These are phyloP conservation scores for Dionaea muscipula DNA, from an alignment of 179 eudicot species.

Conservation along the genomic window DNA sequence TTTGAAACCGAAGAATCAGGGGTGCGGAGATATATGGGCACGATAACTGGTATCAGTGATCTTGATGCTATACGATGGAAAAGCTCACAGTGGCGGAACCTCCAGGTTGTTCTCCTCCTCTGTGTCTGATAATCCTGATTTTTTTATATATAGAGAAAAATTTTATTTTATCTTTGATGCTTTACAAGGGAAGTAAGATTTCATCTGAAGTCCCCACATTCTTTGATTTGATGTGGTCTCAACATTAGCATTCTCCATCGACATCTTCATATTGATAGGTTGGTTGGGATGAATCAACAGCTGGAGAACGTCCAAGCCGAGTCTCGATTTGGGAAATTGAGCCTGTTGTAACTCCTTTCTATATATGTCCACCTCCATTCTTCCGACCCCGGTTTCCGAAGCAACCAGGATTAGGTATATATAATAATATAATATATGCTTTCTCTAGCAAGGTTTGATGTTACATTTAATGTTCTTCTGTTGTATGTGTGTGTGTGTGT, in stretches of 20 bases:
- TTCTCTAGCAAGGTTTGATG: neutral
- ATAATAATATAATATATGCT: too few relatives aligned
- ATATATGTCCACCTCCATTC: slow-evolving; percentile 95
- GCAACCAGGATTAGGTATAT: slow-evolving; percentile 72
- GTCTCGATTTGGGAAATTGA: slow-evolving; percentile 96
- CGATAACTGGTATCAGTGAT: slow-evolving; percentile 74
- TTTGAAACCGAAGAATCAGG: slow-evolving; percentile 97
- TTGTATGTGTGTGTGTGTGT: neutral
- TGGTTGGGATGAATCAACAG: slow-evolving; percentile 99
- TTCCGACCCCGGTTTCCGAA: slow-evolving; percentile 81
- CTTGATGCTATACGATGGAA: slow-evolving; percentile 83
- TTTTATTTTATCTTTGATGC: too few relatives aligned
- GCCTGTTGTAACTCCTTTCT: slow-evolving; percentile 92
- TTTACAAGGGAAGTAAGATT: too few relatives aligned
- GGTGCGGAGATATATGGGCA: slow-evolving; percentile 93
- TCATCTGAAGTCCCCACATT: neutral
- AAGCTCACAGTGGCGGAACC: slow-evolving; percentile 88
- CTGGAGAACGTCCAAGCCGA: slow-evolving; percentile 92
- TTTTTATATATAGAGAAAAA: too few relatives aligned
- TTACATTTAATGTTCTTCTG: neutral
- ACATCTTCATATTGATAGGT: slow-evolving; percentile 38
- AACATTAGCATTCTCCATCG: neutral
- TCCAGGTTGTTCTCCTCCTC: slow-evolving; percentile 47
- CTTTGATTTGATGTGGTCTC: neutral
- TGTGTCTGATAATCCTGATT: neutral